phyloP scores from a whole-genome alignment of 2,329 filamentous ascomycete genomes.

The Pyrenophora tritici-repentis region DNA sequence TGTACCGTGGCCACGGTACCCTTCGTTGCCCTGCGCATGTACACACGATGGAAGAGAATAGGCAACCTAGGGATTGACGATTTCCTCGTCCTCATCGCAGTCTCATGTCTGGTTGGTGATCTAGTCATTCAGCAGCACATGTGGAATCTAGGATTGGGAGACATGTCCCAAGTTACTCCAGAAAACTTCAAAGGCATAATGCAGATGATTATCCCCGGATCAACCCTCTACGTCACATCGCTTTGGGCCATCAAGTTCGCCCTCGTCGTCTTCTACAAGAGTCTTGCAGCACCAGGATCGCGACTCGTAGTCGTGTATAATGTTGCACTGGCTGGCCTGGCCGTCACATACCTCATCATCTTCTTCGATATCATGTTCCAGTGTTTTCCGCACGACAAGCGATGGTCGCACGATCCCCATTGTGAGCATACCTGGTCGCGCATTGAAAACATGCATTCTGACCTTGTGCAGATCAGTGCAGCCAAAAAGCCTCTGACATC shows the following conservation, averaged over 20 bases:
- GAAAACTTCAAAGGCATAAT: constrained; percentile 28
- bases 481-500: constrained; percentile 19
- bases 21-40: constrained; percentile 38
- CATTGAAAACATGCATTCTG: constrained; percentile 2
- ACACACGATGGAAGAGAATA: constrained; percentile 36
- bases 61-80: constrained; percentile 39
- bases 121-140: constrained; percentile 37
- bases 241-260: constrained; percentile 52
- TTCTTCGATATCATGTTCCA: constrained; percentile 51
- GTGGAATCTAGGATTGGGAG: constrained; percentile 38
- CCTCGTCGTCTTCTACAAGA: constrained; percentile 51
- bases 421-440: constrained; percentile 13
- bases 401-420: constrained; percentile 28
- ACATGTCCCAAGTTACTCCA: constrained; percentile 20
- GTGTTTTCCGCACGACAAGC: constrained; percentile 44
- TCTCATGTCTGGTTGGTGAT: constrained; percentile 36
- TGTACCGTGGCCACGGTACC: constrained; percentile 34
- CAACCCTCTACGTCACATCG: constrained; percentile 49
- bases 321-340: constrained; percentile 39
- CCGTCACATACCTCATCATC: constrained; percentile 39
- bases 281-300: constrained; percentile 45
- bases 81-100: constrained; percentile 36
- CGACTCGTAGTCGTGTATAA: constrained; percentile 48
- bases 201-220: constrained; percentile 50
- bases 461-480: constrained; percentile 26